Base-by-base conservation (phyloP, 192 early-diverging fungal genomes). In the Coemansia sp. region DNA sequence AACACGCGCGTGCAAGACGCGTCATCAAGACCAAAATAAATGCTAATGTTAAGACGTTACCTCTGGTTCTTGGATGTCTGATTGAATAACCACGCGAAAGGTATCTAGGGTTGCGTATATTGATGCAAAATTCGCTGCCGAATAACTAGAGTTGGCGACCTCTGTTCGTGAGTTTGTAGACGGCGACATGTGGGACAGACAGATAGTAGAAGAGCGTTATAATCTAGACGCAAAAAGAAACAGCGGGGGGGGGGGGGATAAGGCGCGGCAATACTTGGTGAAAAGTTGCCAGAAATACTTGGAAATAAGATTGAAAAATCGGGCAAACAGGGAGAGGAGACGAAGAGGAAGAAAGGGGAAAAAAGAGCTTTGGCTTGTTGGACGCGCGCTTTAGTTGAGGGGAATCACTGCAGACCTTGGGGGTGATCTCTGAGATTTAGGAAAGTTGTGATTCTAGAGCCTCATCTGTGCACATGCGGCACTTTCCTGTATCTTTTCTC, bases 71-170 rank as follows among this genome's bases (percentile, higher is more conserved):
- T 54, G 51, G 63, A 75, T 72, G 52, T 21, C 32, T 20, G 70
- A 51, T 42, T 55, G 54, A 21, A 75, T 58, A 51, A 71, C 70
- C 20, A 63, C 25, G 32, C 27, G 39, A 30, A 81, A 81, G 10
- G 66, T 72, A 23, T 65, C 53, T 14, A 72, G 22, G 10, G 72
- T 58, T 9, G 78, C 78, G 39, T 57, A 81, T 10, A 81, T 51
- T 32, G 74, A 81, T 11, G 73, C 73, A 67, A 81, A 81, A 57
- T 75, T 76, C 36, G 73, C 69, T 10, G 64, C 36, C 55, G 77
- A 70, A 58, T 80, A 80, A 32, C 29, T 46, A 36, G 71, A 23
- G 57, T 70, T 70, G n/a, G 71, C 61, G 23, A 60, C 61, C 57
- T 67, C 71, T 32, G 76, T 67, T 22, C 21, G 33, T 29, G 76